A percentile compares a stretch with the other conserved stretches of the same genome.
Conservation (phyloP, 495 filamentous ascomycete genomes). For the Hypoxylon perforatum region DNA sequence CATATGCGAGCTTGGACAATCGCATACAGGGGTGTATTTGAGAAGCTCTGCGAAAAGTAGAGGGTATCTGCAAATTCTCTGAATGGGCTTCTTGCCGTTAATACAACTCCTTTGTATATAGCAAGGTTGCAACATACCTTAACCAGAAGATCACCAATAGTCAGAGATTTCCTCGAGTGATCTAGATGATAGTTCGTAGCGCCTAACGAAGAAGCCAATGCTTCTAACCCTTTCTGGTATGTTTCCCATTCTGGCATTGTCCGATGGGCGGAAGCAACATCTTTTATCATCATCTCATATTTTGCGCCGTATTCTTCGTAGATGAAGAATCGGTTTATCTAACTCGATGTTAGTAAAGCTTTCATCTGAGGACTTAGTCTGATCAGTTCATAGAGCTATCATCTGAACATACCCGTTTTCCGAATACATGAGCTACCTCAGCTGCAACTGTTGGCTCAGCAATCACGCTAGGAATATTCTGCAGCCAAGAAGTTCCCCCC, state of each 20-base stretch:
- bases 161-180: constrained; percentile 76
- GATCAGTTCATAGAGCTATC: neutral
- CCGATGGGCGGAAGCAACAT: constrained; percentile 74
- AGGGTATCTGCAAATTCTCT: constrained; percentile 92
- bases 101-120: constrained; percentile 1
- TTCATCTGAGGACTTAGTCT: constrained; percentile 9
- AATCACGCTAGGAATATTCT: constrained; percentile 62
- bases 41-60: constrained; percentile 85
- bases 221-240: constrained; percentile 89
- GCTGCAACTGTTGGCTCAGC: constrained; percentile 78
- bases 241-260: constrained; percentile 79
- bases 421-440: constrained; percentile 81
- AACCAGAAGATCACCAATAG: constrained; percentile 86
- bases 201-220: constrained; percentile 77
- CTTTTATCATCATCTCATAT: constrained; percentile 84
- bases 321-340: constrained; percentile 83
- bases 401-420: constrained; percentile 69
- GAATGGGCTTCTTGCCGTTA: constrained; percentile 76
- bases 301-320: constrained; percentile 91
- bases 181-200: constrained; percentile 73
- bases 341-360: constrained; percentile 24
- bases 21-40: constrained; percentile 81
- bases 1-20: constrained; percentile 82
- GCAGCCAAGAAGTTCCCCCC: constrained; percentile 53
- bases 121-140: constrained; percentile 68